Base-by-base conservation (phyloP, 208 protist species). In the Novymonas esmeraldas region DNA sequence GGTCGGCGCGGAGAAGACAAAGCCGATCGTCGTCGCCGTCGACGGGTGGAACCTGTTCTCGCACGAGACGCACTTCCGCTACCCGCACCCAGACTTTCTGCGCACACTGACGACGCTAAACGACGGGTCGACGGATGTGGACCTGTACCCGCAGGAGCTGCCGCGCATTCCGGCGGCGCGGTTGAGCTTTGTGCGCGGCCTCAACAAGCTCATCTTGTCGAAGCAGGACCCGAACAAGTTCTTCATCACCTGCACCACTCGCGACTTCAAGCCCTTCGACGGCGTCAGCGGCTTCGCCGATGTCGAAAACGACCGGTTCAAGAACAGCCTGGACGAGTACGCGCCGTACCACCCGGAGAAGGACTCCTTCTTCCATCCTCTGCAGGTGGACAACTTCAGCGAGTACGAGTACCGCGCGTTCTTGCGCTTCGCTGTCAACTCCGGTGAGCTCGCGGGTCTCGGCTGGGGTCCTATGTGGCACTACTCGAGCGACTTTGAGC, bases 391-490 rank as follows among this genome's bases (percentile, higher is more conserved):
- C 10, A 93, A 95, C 79, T 96, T 95, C 66, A 85, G 59, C 61
- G 93, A 97, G n/a, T 97, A 96, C 67, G 93, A 97, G 72, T 92
- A 92, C 59, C 78, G 93, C 13, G 63, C 89, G 0, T 95, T 95
- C 58, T 73, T 95, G 9, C 87, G 92, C 36, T 97, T 97, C 69
- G 69, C 84, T 59, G 81, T 97, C 56, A 97, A 97, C 80, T 95
- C 89, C 9, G 92, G 92, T 29, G 92, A 97, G 63, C 64, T 97
- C 20, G 85, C 89, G 10, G 92, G 92, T n/a, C 71, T 97, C n/a
- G 92, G 92, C 3, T 97, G 92, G 90, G 92, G 92, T 1, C 92
- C 92, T 0, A 84, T 97, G 73, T 97, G 92, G 90, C 92, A 97
- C 76, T 84, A 93, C 56, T 94, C 88, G 18, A 94, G 87, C 56